Conservation (phyloP, 805 yeast species). For the Sungouiella blattae region DNA sequence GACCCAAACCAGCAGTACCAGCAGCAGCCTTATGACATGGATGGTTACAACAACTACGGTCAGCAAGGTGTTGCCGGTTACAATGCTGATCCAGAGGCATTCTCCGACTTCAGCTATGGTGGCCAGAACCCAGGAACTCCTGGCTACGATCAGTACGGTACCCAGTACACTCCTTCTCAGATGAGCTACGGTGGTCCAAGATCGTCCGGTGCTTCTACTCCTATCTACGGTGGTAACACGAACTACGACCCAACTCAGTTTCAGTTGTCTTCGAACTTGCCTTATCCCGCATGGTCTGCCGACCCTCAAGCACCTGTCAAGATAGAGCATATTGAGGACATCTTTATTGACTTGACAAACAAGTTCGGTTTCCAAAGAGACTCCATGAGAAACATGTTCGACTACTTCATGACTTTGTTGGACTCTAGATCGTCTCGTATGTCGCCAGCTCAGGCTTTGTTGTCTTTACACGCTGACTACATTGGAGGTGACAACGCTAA, state of each 20-base stretch:
- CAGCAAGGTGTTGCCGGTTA: constrained; percentile 23
- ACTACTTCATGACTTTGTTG: constrained; percentile 78
- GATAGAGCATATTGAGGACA: constrained; percentile 80
- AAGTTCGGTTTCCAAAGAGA: constrained; percentile 90
- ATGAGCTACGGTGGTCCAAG: constrained; percentile 79
- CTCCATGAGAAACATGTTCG: constrained; percentile 88
- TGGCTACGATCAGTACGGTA: constrained; percentile 63
- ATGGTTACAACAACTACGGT: constrained; percentile 42
- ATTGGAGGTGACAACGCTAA: constrained; percentile 86
- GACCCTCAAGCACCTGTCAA: constrained; percentile 86
- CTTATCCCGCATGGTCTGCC: constrained; percentile 99
- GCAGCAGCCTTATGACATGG: constrained; percentile 49
- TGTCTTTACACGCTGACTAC: constrained; percentile 81
- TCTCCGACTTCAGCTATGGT: constrained; percentile 66
- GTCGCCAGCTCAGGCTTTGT: constrained; percentile 84
- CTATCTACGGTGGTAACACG: constrained; percentile 67
- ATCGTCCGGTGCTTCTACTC: constrained; percentile 92
- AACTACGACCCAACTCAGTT: constrained; percentile 59
- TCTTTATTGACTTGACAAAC: constrained; percentile 77
- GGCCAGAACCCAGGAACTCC: constrained; percentile 53
- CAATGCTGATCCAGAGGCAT: constrained; percentile 56
- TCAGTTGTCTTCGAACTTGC: constrained; percentile 79
- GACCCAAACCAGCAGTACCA: constrained; percentile 45
- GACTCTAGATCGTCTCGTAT: constrained; percentile 84
- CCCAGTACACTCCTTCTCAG: constrained; percentile 81